Conservation (phyloP, 148 eudicot species). For the Silene uniflora region DNA sequence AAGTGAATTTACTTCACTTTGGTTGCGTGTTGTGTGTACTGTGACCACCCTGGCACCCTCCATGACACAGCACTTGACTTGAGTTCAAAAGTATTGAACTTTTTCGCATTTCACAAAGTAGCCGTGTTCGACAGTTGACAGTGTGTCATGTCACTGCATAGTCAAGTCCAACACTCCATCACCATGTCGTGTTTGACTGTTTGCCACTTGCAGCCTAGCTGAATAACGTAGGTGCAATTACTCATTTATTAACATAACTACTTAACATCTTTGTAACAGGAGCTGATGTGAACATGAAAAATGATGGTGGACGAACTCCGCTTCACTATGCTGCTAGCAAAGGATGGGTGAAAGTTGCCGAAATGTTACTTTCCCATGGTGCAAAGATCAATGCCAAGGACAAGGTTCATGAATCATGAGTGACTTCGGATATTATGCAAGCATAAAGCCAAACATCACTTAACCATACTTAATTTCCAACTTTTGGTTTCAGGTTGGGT, state of each 20-base stretch:
- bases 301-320: conserved; percentile 91
- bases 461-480: not conserved
- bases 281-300: conserved; percentile 84
- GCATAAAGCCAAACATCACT: not conserved
- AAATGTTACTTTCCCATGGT: conserved; percentile 61
- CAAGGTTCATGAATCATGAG: conserved; percentile 48
- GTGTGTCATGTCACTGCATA: no score
- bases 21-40: no score
- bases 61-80: no score
- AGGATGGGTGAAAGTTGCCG: conserved; percentile 79
- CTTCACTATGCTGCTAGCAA: conserved; percentile 99
- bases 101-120: no score
- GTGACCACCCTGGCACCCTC: no score
- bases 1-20: no score
- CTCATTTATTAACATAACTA: not conserved
- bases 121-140: no score
- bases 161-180: no score
- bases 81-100: no score
- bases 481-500: conserved; percentile 62
- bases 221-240: no score
- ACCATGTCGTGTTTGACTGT: no score
- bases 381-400: conserved; percentile 80
- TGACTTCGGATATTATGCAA: not conserved
- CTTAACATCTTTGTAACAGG: conserved; percentile 42
- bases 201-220: no score